Evolutionary conservation across 2,329 filamentous ascomycete genomes (phyloP).

Genomic region (Colletotrichum cordylinicola): DNA sequence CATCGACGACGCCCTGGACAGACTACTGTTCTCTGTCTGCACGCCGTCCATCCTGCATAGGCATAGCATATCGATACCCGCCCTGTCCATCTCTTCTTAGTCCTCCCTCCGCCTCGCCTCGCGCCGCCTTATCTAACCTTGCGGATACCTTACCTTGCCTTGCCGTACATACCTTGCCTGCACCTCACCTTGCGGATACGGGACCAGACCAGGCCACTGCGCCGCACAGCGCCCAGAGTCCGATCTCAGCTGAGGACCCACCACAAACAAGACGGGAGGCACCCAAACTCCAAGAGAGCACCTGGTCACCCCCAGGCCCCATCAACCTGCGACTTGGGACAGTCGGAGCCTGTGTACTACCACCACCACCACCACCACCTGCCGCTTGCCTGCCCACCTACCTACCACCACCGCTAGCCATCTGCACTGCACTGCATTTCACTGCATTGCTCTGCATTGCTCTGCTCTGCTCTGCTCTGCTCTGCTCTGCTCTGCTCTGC

Average conservation of each 20-base stretch:
- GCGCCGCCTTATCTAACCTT: background rate
- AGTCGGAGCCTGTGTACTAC: background rate
- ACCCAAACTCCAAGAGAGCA: background rate
- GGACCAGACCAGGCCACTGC: background rate
- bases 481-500: too few species aligned
- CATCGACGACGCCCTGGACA: background rate
- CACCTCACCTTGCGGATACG: background rate
- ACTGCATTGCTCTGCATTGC: background rate
- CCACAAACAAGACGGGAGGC: slow-evolving; percentile 2
- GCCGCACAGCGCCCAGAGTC: background rate
- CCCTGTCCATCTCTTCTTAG: background rate
- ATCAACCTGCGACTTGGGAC: slow-evolving; percentile 19
- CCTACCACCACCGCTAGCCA: background rate
- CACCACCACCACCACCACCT: background rate
- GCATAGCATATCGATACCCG: background rate
- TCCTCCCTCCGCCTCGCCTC: background rate
- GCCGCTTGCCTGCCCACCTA: background rate
- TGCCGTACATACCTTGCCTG: background rate
- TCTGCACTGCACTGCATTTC: background rate
- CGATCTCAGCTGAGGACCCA: slow-evolving; percentile 10
- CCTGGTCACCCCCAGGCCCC: background rate
- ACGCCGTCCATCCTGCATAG: background rate
- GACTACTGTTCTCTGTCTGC: background rate
- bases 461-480: background rate
- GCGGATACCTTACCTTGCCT: background rate